phyloP scores from a whole-genome alignment of 75 land plant genomes.

The Selaginella tamariscina region DNA sequence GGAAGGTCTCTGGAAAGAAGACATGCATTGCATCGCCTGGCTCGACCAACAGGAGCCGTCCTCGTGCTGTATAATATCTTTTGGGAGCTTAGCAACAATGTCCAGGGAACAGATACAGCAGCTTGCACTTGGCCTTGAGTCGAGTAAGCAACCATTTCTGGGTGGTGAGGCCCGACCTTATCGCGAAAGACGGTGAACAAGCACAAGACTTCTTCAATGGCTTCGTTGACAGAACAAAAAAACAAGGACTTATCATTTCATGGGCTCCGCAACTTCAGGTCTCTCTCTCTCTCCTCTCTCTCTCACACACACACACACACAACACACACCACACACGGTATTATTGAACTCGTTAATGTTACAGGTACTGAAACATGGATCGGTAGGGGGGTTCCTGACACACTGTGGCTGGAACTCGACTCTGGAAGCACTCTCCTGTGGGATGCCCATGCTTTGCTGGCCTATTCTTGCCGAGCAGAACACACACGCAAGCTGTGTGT shows the following conservation, averaged over 20 bases:
- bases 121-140: not conserved
- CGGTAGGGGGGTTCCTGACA: slow-evolving; percentile 8
- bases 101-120: not conserved
- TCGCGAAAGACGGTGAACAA: not conserved
- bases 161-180: slow-evolving; percentile 5
- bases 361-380: slow-evolving; percentile 7
- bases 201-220: not conserved
- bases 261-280: slow-evolving; percentile 6
- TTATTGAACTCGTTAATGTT: no score
- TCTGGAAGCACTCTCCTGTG: not conserved
- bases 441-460: not conserved
- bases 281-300: no score
- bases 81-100: not conserved
- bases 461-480: not conserved
- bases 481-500: not conserved
- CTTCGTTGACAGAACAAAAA: not conserved
- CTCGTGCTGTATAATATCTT: not conserved
- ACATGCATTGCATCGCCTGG: not conserved
- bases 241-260: slow-evolving; percentile 5
- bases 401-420: slow-evolving; percentile 11
- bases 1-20: slow-evolving; percentile 10
- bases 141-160: not conserved
- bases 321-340: no score
- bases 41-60: slow-evolving; percentile 3
- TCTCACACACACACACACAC: no score